phyloP scores from a whole-genome alignment of 2,329 filamentous ascomycete genomes.

The Ophiostoma ulmi region DNA sequence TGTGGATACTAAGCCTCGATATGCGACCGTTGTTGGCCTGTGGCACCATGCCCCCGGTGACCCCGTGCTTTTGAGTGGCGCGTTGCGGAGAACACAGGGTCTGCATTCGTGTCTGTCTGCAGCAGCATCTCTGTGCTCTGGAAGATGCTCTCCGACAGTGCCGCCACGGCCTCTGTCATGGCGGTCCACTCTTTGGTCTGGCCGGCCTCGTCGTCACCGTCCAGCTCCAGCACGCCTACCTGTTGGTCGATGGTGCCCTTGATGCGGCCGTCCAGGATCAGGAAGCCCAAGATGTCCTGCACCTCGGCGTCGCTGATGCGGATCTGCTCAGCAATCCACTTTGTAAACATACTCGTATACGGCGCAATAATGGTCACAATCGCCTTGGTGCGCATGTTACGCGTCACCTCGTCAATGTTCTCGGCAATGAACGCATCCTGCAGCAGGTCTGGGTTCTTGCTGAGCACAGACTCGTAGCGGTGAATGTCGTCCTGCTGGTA shows the following conservation, averaged over 20 bases:
- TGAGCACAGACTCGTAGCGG: conserved; percentile 80
- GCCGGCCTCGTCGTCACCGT: conserved; percentile 64
- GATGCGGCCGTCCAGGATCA: conserved; percentile 87
- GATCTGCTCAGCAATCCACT: conserved; percentile 82
- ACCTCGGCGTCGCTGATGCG: conserved; percentile 82
- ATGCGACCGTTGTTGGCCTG: neutral
- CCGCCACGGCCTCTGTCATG: conserved; percentile 65
- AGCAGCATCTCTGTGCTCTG: conserved; percentile 69
- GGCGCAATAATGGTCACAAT: conserved; percentile 89
- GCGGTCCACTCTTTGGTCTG: conserved; percentile 57
- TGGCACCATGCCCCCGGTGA: neutral
- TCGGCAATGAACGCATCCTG: conserved; percentile 94
- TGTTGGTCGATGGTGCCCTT: conserved; percentile 86
- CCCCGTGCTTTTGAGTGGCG: neutral
- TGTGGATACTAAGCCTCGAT: neutral
- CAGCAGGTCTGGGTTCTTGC: conserved; percentile 81
- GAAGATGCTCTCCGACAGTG: conserved; percentile 67
- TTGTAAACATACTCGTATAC: conserved; percentile 84
- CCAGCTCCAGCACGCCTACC: conserved; percentile 75
- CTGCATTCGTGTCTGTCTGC: neutral
- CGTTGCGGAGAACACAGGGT: neutral
- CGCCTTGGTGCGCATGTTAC: conserved; percentile 96
- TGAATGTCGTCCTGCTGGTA: conserved; percentile 95
- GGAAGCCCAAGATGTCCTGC: conserved; percentile 88
- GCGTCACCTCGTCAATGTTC: conserved; percentile 97